Conservation (phyloP, 441 rosid species). For the Gossypium lobatum region DNA sequence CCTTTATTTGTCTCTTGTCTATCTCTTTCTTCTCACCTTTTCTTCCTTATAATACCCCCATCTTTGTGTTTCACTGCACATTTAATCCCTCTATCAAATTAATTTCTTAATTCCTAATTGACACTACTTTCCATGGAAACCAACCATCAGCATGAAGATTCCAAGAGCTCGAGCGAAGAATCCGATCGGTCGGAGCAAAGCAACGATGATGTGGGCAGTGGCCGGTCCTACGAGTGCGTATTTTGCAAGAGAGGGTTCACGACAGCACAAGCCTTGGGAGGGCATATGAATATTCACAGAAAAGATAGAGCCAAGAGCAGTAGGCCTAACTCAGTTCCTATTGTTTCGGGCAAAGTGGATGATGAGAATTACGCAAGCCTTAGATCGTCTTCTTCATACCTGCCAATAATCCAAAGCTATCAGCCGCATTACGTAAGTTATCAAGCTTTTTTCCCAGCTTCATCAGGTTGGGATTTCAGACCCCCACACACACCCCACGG, state of each 20-base stretch:
- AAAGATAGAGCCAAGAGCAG: constrained; percentile 35
- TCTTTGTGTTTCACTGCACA: constrained; percentile 6
- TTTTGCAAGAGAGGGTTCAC: constrained; percentile 49
- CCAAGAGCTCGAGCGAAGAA: constrained; percentile 40
- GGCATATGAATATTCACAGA: constrained; percentile 44
- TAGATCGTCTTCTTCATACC: constrained; percentile 11
- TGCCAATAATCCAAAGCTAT: constrained; percentile 19
- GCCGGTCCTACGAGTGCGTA: constrained; percentile 37
- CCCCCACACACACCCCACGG: constrained; percentile 14
- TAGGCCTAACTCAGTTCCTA: constrained; percentile 18
- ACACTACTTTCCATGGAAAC: constrained; percentile 28
- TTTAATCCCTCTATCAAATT: constrained; percentile 11
- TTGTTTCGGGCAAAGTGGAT: constrained; percentile 7
- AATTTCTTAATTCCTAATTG: background rate
- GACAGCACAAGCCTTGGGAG: constrained; percentile 44
- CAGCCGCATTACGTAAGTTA: constrained; percentile 19
- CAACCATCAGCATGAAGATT: constrained; percentile 24
- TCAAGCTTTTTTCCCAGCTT: constrained; percentile 20
- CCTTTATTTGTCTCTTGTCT: constrained; percentile 29
- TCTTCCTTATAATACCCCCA: constrained; percentile 17
- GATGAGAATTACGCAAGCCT: constrained; percentile 11
- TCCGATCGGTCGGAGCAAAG: constrained; percentile 29
- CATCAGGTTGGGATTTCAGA: constrained; percentile 27
- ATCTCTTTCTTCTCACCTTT: background rate
- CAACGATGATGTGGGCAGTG: constrained; percentile 26